phyloP scores from a whole-genome alignment of 768 basidiomycete genomes.

The Neoboletus subvelutipes region DNA sequence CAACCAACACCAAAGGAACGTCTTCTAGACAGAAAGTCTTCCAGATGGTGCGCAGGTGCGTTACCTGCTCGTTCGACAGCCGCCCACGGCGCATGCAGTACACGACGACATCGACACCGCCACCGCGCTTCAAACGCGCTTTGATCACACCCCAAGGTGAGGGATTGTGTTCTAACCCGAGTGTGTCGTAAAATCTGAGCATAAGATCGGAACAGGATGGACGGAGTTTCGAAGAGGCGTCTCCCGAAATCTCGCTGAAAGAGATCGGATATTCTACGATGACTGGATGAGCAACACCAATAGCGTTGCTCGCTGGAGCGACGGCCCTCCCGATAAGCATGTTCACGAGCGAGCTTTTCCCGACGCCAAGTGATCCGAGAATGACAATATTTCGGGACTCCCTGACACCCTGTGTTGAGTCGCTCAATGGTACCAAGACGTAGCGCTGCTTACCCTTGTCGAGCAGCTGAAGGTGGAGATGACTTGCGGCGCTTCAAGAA shows the following conservation, averaged over 20 bases:
- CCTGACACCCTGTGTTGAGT: conserved; percentile 1
- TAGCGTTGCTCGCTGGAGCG: conserved; percentile 27
- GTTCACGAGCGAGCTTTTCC: conserved; percentile 44
- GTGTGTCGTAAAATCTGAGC: conserved; percentile 19
- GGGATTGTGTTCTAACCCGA: conserved; percentile 20
- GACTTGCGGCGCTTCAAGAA: background rate
- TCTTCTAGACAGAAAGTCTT: conserved; percentile 12
- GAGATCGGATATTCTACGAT: conserved; percentile 14
- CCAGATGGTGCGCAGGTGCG: conserved; percentile 34
- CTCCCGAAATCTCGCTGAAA: background rate
- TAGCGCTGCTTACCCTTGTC: conserved; percentile 8
- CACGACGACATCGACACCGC: conserved; percentile 30
- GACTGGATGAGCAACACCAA: conserved; percentile 13
- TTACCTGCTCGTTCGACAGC: conserved; percentile 28
- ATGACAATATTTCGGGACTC: conserved; percentile 17
- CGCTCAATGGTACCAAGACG: background rate
- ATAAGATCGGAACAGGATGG: background rate
- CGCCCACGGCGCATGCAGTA: conserved; percentile 39
- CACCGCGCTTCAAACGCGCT: conserved; percentile 11
- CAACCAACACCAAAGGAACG: conserved; percentile 18
- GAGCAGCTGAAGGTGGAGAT: background rate
- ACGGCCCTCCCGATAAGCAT: conserved; percentile 30
- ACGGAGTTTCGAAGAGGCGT: background rate
- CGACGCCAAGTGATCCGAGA: conserved; percentile 30
- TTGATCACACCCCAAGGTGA: conserved; percentile 15